Base-by-base conservation (phyloP, 2,329 filamentous ascomycete species). In the Coniochaeta sp. region DNA sequence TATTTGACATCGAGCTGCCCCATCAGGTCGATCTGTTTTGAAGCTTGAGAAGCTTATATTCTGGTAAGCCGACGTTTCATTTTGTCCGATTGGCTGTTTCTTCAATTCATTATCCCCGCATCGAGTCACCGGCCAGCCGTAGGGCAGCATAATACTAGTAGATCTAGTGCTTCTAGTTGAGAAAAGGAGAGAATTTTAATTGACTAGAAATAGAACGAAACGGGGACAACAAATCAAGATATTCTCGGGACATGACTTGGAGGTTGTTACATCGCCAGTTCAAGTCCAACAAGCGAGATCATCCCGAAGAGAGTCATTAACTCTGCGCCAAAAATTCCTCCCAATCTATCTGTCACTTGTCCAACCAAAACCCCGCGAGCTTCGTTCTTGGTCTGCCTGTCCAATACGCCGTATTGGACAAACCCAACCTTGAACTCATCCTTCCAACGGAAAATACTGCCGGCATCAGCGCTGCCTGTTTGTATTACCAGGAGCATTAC, bases 81-180 rank as follows among this genome's bases (percentile, higher is more conserved):
- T 42, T 14, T 42, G 38, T 22, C 38, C 38, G 38, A 42, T 42
- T 42, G 38, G 38, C 26, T 3, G 18, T 42, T 42, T 24, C 38
- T 26, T 42, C 38, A 26, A n/a, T n/a, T 42, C n/a, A n/a, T n/a
- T n/a, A n/a, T n/a, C 38, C 38, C 38, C 38, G 38, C 38, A 42
- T 42, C 26, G 38, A 42, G 38, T 42, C 38, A 42, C 38, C 33
- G 33, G 33, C 33, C 33, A n/a, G 18, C 33, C 33, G 33, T 26
- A 22, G 18, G 38, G 38, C 38, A 42, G 38, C 38, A 22, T 22
- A 40, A 3, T 16, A 5, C n/a, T n/a, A n/a, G n/a, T n/a, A n/a
- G n/a, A n/a, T n/a, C n/a, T n/a, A n/a, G n/a, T n/a, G n/a, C n/a
- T n/a, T n/a, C n/a, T n/a, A n/a, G 6, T 40, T 12, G 35, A 22